These are phyloP conservation scores for Pyrrhoderma noxium DNA, from an alignment of 1,284 basidiomycete species.

Conservation along the genomic window DNA sequence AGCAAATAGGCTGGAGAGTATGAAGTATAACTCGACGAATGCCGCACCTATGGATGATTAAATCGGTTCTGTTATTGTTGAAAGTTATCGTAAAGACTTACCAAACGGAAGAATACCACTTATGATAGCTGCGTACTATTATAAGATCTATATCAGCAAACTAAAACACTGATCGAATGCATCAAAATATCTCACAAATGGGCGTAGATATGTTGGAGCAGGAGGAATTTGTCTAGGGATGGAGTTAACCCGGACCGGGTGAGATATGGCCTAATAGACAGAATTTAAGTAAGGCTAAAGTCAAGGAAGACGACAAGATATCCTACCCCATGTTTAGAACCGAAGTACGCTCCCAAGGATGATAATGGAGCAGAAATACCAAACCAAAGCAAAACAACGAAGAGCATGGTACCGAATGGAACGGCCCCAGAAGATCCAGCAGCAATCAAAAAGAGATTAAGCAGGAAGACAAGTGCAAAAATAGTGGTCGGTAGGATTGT, in stretches of 20 bases:
- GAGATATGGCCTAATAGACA: conserved; percentile 50
- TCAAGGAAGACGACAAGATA: conserved; percentile 5
- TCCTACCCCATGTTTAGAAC: conserved; percentile 81
- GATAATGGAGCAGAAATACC: conserved; percentile 87
- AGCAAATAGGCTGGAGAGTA: conserved; percentile 89
- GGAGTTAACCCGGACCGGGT: conserved; percentile 86
- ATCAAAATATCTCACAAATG: conserved; percentile 53
- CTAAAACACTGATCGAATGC: conserved; percentile 4
- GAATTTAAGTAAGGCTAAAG: conserved; percentile 7
- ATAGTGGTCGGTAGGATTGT: conserved; percentile 84
- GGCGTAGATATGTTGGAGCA: conserved; percentile 73
- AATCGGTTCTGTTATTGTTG: background rate
- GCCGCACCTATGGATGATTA: conserved; percentile 61
- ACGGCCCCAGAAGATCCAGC: conserved; percentile 92
- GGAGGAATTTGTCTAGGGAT: conserved; percentile 92
- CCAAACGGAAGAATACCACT: conserved; percentile 92
- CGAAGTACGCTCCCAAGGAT: conserved; percentile 68
- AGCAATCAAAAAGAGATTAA: conserved; percentile 81
- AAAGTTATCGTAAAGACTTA: conserved; percentile 24
- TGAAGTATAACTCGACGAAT: conserved; percentile 93
- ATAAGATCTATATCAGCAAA: conserved; percentile 9
- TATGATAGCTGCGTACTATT: conserved; percentile 67
- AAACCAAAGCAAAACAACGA: conserved; percentile 92
- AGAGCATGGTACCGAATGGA: conserved; percentile 91
- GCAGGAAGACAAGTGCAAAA: conserved; percentile 75